Percentiles rank a stretch among this genome's conserved stretches.
Evolutionary conservation across 2,329 filamentous ascomycete species (phyloP).

Genomic region (Colletotrichum sp.): DNA sequence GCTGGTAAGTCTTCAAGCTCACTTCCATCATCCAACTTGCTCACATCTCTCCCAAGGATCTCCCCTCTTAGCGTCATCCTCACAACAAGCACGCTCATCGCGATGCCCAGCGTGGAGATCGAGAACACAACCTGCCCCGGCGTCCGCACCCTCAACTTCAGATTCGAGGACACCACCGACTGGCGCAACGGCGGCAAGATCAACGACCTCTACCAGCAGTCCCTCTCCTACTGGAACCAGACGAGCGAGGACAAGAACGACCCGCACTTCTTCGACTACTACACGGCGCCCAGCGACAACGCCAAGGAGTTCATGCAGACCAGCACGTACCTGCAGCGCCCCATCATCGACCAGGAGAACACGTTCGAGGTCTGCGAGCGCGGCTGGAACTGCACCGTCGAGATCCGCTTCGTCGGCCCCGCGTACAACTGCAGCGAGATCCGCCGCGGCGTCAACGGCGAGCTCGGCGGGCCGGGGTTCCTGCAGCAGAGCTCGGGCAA

Average conservation of each 20-base stretch:
- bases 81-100: constrained; percentile 36
- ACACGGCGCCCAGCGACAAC: constrained; percentile 23
- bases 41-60: not conserved
- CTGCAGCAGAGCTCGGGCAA: constrained; percentile 18
- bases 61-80: constrained; percentile 42
- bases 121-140: constrained; percentile 25
- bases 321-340: constrained; percentile 25
- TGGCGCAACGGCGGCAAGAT: constrained; percentile 34
- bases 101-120: constrained; percentile 28
- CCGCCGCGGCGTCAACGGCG: constrained; percentile 13
- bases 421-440: constrained; percentile 36
- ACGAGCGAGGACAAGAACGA: constrained; percentile 24
- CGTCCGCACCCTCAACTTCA: constrained; percentile 37
- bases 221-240: constrained; percentile 35
- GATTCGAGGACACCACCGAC: constrained; percentile 35
- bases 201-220: constrained; percentile 28
- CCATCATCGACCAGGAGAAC: constrained; percentile 30
- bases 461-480: not conserved
- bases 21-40: rapidly evolving
- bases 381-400: constrained; percentile 40
- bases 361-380: constrained; percentile 33
- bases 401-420: constrained; percentile 34
- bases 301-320: constrained; percentile 30
- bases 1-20: constrained; percentile 27
- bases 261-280: constrained; percentile 37